Evolutionary conservation across 805 yeast species (phyloP).

Genomic region (Candida loeiensis): DNA sequence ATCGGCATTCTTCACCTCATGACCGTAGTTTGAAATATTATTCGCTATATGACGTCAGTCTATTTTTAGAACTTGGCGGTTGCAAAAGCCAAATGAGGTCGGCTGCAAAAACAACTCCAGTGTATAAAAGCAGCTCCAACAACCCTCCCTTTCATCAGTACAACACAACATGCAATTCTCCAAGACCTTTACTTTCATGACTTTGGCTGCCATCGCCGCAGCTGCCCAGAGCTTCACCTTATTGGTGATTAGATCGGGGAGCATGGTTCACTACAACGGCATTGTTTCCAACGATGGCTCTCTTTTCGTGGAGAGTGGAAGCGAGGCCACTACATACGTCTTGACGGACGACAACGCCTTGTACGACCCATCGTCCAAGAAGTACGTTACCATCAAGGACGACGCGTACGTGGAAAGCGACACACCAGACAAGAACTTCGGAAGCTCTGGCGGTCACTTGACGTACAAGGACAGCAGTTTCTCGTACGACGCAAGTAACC

Average conservation of each 20-base stretch:
- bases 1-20: too few species aligned
- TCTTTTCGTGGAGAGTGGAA: constrained; percentile 12
- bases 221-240: constrained; percentile 22
- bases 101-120: too few species aligned
- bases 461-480: constrained; percentile 9
- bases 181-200: constrained; percentile 17
- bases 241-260: constrained; percentile 24
- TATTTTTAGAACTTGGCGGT: neutral
- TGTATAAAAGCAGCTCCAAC: neutral
- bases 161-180: constrained; percentile 13
- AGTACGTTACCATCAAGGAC: constrained; percentile 14
- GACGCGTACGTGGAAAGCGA: constrained; percentile 7
- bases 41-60: neutral
- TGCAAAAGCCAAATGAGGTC: neutral
- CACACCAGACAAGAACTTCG: constrained; percentile 10
- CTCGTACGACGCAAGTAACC: constrained; percentile 10
- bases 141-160: constrained; percentile 1
- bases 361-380: constrained; percentile 16
- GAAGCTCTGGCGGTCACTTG: constrained; percentile 15
- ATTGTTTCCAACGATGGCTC: constrained; percentile 8
- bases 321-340: constrained; percentile 14
- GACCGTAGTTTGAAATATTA: too few species aligned
- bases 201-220: constrained; percentile 22
- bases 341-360: constrained; percentile 24
- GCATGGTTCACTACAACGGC: constrained; percentile 21